Evolutionary conservation across 2,329 filamentous ascomycete species (phyloP).

Genomic region (Cladosporium sp.): DNA sequence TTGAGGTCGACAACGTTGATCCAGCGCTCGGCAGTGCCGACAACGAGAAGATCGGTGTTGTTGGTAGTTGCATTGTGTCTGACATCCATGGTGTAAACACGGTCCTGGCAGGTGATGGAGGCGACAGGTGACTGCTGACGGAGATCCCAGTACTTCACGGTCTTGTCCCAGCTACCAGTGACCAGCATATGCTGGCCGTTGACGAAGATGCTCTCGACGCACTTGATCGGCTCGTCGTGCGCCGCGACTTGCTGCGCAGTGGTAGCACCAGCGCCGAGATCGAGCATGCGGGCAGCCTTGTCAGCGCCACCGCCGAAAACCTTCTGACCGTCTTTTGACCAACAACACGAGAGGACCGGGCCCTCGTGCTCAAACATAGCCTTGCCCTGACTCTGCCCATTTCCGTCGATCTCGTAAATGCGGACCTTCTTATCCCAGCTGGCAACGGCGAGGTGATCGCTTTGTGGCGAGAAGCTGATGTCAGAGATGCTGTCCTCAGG

Average conservation of each 20-base stretch:
- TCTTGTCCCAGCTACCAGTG: constrained; percentile 90
- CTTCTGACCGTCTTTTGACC: constrained; percentile 90
- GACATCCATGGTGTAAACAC: constrained; percentile 88
- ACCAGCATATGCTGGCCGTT: constrained; percentile 73
- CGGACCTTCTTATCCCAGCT: constrained; percentile 98
- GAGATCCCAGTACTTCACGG: constrained; percentile 82
- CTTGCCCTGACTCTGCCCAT: constrained; percentile 75
- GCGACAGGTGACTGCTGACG: constrained; percentile 60
- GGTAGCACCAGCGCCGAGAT: constrained; percentile 56
- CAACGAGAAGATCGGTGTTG: constrained; percentile 65
- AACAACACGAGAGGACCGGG: constrained; percentile 77
- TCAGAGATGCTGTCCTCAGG: constrained; percentile 88
- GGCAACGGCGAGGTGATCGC: constrained; percentile 78
- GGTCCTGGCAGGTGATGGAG: constrained; percentile 62
- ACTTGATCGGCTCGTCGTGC: constrained; percentile 77
- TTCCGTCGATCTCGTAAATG: constrained; percentile 82
- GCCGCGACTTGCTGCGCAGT: constrained; percentile 64
- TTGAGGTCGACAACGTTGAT: constrained; percentile 92
- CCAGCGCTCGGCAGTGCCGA: constrained; percentile 90
- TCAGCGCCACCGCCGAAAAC: constrained; percentile 83
- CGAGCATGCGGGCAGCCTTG: constrained; percentile 83
- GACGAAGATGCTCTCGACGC: constrained; percentile 57
- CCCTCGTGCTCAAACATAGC: constrained; percentile 80
- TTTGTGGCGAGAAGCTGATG: constrained; percentile 70
- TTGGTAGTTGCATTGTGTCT: constrained; percentile 46